Evolutionary conservation across 257 asterid species (phyloP), one percentile per base, ranked within the genome.

Genomic region (Salvia hispanica): DNA sequence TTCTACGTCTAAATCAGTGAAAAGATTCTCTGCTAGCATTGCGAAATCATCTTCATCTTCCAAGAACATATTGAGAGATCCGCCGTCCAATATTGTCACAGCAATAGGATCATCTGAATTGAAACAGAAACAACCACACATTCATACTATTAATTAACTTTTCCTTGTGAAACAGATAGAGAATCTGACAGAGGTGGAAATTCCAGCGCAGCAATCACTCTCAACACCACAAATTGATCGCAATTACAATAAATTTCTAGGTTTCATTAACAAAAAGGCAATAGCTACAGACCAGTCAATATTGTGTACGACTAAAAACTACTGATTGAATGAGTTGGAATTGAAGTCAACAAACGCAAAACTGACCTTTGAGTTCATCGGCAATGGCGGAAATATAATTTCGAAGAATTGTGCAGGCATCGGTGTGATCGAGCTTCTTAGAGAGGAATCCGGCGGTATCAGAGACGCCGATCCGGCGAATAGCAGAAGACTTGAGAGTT

Each of bases 31-130:
- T 3, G 90, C 84, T 52, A 85, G 74, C 87, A 85, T 82, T 7
- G 90, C 90, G 52, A 85, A 85, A 81, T 85, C 90, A 67, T 85
- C 90, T 78, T 85, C 90, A 76, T 85, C 90, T 54, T 82, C 90
- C 82, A 85, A 77, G 69, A 76, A 74, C 42, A 72, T 2, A 39
- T 45, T 74, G 67, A 82, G 78, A 59, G 67, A 67, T 62, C 66
- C 73, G 11, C 90, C 90, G 60, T 85, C 82, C 83, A 85, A 78
- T 47, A 82, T 67, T 53, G 84, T 81, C 34, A 78, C 72, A 69
- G 73, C 81, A 62, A 80, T 67, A 54, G 90, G 90, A 69, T 85
- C 79, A 56, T 77, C 90, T 85, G 76, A 70, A 44, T 36, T 36
- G 47, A 73, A 64, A 55, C 28, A 44, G 31, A 61, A 72, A 59